A percentile compares a stretch with the other conserved stretches of the same genome.
Conservation (phyloP, 495 filamentous ascomycete genomes). For the Baudoinia panamericana region DNA sequence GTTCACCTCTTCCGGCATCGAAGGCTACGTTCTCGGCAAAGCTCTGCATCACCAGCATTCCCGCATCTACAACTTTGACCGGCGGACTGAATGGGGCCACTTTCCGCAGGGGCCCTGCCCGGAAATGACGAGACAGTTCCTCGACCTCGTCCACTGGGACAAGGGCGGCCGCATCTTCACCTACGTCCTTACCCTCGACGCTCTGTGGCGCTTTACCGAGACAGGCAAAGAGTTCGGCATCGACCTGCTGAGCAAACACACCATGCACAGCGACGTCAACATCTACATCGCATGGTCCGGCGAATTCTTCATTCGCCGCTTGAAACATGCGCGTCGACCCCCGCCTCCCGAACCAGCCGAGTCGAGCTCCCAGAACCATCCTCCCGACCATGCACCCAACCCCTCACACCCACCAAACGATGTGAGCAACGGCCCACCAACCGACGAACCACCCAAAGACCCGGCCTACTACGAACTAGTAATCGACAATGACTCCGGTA, state of each 20-base stretch:
- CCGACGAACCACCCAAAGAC: slow-evolving; percentile 35
- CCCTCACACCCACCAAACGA: slow-evolving; percentile 31
- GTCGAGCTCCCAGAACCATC: slow-evolving; percentile 1
- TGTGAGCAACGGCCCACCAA: slow-evolving; percentile 26
- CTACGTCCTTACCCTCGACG: slow-evolving; percentile 81
- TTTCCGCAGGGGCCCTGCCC: slow-evolving; percentile 35
- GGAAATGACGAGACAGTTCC: slow-evolving; percentile 61
- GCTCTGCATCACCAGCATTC: slow-evolving; percentile 81
- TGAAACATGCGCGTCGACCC: slow-evolving; percentile 30
- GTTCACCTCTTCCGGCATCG: slow-evolving; percentile 64
- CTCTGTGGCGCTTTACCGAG: slow-evolving; percentile 76
- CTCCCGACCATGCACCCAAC: slow-evolving; percentile 1
- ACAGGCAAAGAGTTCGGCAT: slow-evolving; percentile 91
- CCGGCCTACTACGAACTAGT: slow-evolving; percentile 68
- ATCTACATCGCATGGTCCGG: slow-evolving; percentile 83
- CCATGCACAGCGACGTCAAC: slow-evolving; percentile 83
- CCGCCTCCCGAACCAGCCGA: slow-evolving; percentile 16
- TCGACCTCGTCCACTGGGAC: slow-evolving; percentile 76
- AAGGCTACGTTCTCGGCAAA: slow-evolving; percentile 65
- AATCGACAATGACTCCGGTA: slow-evolving; percentile 92
- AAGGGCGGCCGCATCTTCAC: slow-evolving; percentile 79
- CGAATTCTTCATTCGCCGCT: slow-evolving; percentile 77
- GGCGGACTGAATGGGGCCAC: slow-evolving; percentile 52
- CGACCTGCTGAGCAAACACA: slow-evolving; percentile 83
- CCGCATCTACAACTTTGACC: slow-evolving; percentile 77